A percentile compares a stretch with the other conserved stretches of the same genome.
These are phyloP conservation scores for Umbilicaria muhlenbergii DNA, from an alignment of 495 filamentous ascomycete species.

Conservation along the genomic window DNA sequence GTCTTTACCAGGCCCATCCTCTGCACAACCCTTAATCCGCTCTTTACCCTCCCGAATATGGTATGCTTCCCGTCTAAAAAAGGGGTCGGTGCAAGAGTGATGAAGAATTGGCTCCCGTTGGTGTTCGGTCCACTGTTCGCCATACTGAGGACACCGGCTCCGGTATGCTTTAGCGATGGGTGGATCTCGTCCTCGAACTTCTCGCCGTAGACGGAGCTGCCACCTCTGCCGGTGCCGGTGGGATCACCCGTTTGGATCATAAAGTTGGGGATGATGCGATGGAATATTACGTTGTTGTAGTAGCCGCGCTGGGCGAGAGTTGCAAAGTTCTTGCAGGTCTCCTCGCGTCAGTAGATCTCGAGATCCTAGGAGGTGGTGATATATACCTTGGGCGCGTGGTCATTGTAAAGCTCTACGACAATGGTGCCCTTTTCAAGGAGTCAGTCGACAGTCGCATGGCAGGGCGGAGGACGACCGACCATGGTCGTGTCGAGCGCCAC, in stretches of 20 bases:
- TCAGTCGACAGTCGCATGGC: slow-evolving; percentile 9
- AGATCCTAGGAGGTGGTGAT: neutral
- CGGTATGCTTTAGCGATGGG: slow-evolving; percentile 69
- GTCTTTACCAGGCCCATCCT: slow-evolving; percentile 88
- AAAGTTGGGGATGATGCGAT: slow-evolving; percentile 90
- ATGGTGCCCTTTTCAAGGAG: slow-evolving; percentile 49
- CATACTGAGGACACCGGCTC: slow-evolving; percentile 88
- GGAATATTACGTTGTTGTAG: slow-evolving; percentile 75
- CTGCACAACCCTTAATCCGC: slow-evolving; percentile 67
- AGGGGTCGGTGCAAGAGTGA: slow-evolving; percentile 87
- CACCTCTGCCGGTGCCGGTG: slow-evolving; percentile 87
- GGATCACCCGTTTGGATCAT: slow-evolving; percentile 97
- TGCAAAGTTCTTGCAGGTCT: slow-evolving; percentile 77
- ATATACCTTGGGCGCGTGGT: slow-evolving; percentile 55
- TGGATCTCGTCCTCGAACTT: slow-evolving; percentile 92
- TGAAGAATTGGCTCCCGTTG: slow-evolving; percentile 72
- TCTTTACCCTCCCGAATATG: slow-evolving; percentile 87
- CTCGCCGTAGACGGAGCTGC: slow-evolving; percentile 78
- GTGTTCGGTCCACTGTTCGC: slow-evolving; percentile 90
- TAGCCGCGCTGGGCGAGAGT: slow-evolving; percentile 67
- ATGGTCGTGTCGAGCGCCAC: slow-evolving; percentile 69
- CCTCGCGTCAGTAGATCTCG: neutral
- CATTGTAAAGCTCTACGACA: slow-evolving; percentile 74
- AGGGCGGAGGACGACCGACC: slow-evolving; percentile 27
- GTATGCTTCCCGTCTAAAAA: slow-evolving; percentile 98